Evolutionary conservation across 176 grass and related monocot species (phyloP).

Genomic region (Aegilops umbellulata): DNA sequence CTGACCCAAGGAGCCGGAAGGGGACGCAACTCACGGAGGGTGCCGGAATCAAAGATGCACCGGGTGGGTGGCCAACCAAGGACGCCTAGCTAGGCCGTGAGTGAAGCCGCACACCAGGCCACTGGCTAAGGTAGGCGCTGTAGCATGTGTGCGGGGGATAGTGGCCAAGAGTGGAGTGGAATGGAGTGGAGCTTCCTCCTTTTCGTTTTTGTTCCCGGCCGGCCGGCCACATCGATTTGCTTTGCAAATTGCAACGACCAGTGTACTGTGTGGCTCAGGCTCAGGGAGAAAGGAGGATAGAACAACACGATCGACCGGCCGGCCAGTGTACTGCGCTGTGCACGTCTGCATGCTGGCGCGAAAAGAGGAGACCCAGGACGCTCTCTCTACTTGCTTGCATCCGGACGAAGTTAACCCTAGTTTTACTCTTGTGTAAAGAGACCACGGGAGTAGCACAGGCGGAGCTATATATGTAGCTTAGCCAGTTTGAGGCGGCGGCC

Average conservation of each 20-base stretch:
- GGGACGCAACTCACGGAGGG: too few relatives aligned
- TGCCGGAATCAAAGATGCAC: too few relatives aligned
- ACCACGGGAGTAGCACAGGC: neutral
- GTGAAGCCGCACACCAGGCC: too few relatives aligned
- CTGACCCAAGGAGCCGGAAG: too few relatives aligned
- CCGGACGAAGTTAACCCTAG: neutral
- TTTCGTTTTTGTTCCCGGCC: neutral
- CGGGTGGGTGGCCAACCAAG: too few relatives aligned
- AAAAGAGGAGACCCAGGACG: neutral
- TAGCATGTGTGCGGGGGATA: neutral
- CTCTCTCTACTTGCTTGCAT: neutral
- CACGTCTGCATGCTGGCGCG: neutral
- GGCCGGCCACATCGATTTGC: neutral
- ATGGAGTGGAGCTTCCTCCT: neutral
- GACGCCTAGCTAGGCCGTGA: too few relatives aligned
- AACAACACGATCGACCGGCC: neutral
- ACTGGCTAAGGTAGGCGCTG: neutral
- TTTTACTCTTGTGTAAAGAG: neutral
- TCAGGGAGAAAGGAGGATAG: neutral
- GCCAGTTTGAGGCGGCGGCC: neutral
- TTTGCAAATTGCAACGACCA: neutral
- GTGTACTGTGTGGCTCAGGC: neutral
- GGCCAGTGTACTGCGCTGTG: conserved; percentile 8
- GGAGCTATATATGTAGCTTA: neutral
- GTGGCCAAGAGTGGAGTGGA: too few relatives aligned